phyloP scores from a whole-genome alignment of 805 yeast species.

The Teunomyces aglyptinius region DNA sequence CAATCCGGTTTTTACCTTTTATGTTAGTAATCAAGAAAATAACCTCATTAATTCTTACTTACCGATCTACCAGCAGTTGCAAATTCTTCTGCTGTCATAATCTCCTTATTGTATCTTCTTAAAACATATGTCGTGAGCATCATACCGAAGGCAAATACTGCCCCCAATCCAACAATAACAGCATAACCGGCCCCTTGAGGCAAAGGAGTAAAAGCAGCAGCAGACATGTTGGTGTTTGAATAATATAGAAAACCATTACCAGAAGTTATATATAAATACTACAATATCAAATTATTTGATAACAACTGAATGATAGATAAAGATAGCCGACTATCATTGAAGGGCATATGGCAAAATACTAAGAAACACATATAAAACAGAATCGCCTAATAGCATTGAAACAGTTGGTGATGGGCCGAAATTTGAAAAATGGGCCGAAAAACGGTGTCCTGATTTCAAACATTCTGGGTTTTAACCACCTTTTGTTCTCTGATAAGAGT shows the following conservation, averaged over 20 bases:
- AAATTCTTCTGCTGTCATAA: conserved; percentile 90
- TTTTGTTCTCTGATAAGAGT: conserved; percentile 2
- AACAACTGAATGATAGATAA: not conserved
- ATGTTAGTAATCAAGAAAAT: not conserved
- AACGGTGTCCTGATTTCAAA: not conserved
- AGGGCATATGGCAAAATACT: not conserved
- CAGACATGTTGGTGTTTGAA: conserved; percentile 11
- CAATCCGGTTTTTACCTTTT: conserved; percentile 69
- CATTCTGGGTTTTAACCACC: not conserved
- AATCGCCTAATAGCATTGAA: not conserved
- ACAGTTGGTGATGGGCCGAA: not conserved
- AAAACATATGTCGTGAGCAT: conserved; percentile 67
- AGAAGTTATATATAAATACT: not conserved
- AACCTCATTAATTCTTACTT: not conserved
- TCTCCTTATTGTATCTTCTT: conserved; percentile 77
- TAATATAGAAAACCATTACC: not conserved
- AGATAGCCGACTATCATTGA: not conserved
- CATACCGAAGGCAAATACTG: conserved; percentile 77
- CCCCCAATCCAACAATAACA: conserved; percentile 84
- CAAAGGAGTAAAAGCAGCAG: conserved; percentile 32
- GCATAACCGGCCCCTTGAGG: conserved; percentile 87
- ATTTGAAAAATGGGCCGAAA: conserved; percentile 4
- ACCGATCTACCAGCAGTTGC: conserved; percentile 83
- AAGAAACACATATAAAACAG: not conserved
- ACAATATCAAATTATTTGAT: not conserved